Conservation (phyloP, 1,284 basidiomycete species). For the Malassezia psittaci region DNA sequence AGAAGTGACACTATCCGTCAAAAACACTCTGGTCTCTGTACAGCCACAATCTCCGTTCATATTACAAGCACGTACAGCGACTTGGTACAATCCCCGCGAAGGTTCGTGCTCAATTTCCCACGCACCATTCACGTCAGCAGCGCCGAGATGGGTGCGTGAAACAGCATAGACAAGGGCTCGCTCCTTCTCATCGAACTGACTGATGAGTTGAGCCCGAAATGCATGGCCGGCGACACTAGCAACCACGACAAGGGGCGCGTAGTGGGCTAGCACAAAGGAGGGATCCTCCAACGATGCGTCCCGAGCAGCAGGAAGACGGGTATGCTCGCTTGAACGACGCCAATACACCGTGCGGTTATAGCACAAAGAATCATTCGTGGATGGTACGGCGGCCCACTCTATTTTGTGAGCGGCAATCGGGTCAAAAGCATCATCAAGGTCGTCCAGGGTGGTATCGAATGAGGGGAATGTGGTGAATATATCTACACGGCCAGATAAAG, state of each 20-base stretch:
- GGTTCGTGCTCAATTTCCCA: slow-evolving; percentile 20
- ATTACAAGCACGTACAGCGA: slow-evolving; percentile 32
- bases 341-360: not conserved
- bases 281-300: slow-evolving; percentile 6
- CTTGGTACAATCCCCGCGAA: slow-evolving; percentile 22
- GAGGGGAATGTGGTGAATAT: slow-evolving; percentile 29
- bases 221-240: slow-evolving; percentile 19
- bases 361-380: not conserved
- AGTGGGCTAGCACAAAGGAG: slow-evolving; percentile 24
- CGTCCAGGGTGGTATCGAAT: slow-evolving; percentile 31
- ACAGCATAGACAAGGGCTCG: slow-evolving; percentile 26
- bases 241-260: slow-evolving; percentile 26
- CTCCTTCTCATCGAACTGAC: slow-evolving; percentile 37
- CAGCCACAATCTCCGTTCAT: slow-evolving; percentile 31
- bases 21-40: slow-evolving; percentile 11
- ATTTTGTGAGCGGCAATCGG: slow-evolving; percentile 28
- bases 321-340: slow-evolving; percentile 28
- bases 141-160: slow-evolving; percentile 21
- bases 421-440: slow-evolving; percentile 34
- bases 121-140: slow-evolving; percentile 21
- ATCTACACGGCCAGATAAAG: slow-evolving; percentile 22
- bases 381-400: slow-evolving; percentile 20
- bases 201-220: not conserved
- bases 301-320: slow-evolving; percentile 22
- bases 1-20: not conserved